A percentile compares a stretch with the other conserved stretches of the same genome.
These are phyloP conservation scores for Synchytrium microbalum DNA, from an alignment of 371 early-diverging fungal genomes.

Conservation along the genomic window DNA sequence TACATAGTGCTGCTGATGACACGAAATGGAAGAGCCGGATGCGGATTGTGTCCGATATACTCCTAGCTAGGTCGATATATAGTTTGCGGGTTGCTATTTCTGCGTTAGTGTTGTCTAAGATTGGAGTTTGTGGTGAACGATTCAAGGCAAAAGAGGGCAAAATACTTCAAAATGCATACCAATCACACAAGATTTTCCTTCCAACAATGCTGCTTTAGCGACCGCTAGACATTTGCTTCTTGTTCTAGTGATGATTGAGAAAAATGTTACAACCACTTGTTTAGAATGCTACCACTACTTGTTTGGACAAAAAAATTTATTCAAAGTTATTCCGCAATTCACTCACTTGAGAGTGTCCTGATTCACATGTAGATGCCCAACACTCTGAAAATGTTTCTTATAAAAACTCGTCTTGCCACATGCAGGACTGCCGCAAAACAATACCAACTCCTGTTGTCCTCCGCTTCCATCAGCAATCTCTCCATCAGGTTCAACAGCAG, in stretches of 20 bases:
- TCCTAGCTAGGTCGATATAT: conserved; percentile 58
- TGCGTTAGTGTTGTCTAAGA: conserved; percentile 80
- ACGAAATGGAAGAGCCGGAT: conserved; percentile 62
- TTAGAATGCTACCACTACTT: too few species aligned
- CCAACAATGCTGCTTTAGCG: conserved; percentile 40
- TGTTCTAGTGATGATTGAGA: too few species aligned
- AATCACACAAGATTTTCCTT: conserved; percentile 52
- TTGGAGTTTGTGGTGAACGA: conserved; percentile 3
- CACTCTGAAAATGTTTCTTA: conserved; percentile 38
- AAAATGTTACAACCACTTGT: too few species aligned
- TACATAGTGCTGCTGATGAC: conserved; percentile 51
- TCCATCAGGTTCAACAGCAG: not conserved
- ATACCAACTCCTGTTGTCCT: conserved; percentile 49
- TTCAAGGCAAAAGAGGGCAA: conserved; percentile 4
- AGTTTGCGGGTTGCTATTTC: conserved; percentile 47
- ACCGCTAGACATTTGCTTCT: conserved; percentile 60
- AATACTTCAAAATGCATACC: not conserved
- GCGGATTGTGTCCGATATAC: conserved; percentile 34
- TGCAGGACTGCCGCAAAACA: conserved; percentile 79
- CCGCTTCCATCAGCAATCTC: conserved; percentile 16
- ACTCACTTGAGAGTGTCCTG: conserved; percentile 64
- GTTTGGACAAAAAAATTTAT: too few species aligned
- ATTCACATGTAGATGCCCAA: conserved; percentile 67
- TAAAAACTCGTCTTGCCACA: conserved; percentile 80
- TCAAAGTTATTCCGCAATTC: too few species aligned